Base-by-base conservation (phyloP, 805 yeast genomes). In the Dipodascus geniculatus region DNA sequence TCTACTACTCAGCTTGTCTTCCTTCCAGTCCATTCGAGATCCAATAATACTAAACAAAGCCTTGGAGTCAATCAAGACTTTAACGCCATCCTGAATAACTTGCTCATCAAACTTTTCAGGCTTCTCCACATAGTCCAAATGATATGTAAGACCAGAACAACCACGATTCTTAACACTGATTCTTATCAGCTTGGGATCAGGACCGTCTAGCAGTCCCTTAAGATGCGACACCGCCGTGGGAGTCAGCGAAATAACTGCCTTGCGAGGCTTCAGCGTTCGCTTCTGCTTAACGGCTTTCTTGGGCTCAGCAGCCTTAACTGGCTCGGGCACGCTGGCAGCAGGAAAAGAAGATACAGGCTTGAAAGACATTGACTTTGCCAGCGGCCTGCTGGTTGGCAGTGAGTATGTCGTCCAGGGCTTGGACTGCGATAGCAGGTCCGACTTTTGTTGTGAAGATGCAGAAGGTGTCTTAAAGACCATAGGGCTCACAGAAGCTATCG, bases 1-100 rank as follows among this genome's bases (percentile, higher is more conserved):
- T 63, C 95, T 79, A 14, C 93, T 82, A 31, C 89, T 79, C 58
- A 93, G 74, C 68, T 88, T 90, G 64, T 93, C 96, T 65, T 93
- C 98, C 50, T 87, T 75, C 96, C 96, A 93, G 70, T 93, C 99
- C 99, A 93, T 93, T 69, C 90, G 96, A 3, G 95, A 85, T 0
- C 99, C 99, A 55, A 93, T 95, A 48, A 93, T 90, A 60, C 95
- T 84, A 68, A 93, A 90, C 53, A 93, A 75, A 0, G 99, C 99
- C 68, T 93, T 93, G 23, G 98, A 91, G 67, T 93, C 99, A 49
- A 93, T 87, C 53, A 90, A 75, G 1, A 93, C 95, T 67, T 81
- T 86, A 44, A 93, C 95, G 35, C 95, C 97, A 63, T 90, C 96
- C 71, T 91, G 98, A 3, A 60, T 87, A 8, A 93, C 87, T 55